phyloP scores from a whole-genome alignment of 306 rosid species.

The Castanospermum australe region DNA sequence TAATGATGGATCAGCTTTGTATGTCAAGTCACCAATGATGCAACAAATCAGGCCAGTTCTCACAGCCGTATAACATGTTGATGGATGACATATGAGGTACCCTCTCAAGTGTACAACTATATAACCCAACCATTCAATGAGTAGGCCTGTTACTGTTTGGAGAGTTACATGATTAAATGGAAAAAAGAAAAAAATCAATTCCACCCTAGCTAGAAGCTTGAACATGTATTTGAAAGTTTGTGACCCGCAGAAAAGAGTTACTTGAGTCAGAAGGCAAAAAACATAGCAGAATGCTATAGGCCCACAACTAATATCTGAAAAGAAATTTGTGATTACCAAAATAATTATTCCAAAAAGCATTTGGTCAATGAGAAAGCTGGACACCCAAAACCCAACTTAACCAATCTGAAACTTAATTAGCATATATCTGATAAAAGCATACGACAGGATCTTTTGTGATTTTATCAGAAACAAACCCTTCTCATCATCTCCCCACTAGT shows the following conservation, averaged over 20 bases:
- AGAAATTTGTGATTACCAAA: not conserved
- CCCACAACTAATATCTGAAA: slow-evolving; percentile 8
- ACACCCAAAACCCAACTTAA: slow-evolving; percentile 9
- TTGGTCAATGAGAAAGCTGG: not conserved
- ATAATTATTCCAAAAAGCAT: not conserved
- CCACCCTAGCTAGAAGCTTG: not conserved
- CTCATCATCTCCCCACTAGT: not conserved
- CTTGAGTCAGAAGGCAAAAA: slow-evolving; percentile 10
- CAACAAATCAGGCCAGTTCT: no score
- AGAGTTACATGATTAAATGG: not conserved
- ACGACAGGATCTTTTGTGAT: not conserved
- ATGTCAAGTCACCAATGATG: no score
- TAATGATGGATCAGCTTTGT: no score
- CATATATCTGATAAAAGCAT: not conserved
- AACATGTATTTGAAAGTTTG: not conserved
- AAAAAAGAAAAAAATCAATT: not conserved
- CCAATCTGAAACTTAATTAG: not conserved
- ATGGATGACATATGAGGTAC: no score
- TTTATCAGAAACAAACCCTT: not conserved
- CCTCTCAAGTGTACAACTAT: no score
- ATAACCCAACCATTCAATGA: not conserved
- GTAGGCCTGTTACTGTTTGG: not conserved
- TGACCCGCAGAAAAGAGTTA: not conserved
- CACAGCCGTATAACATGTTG: no score
- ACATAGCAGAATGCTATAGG: not conserved